Evolutionary conservation across 352 stramenopile species (phyloP).

Genomic region (Globisporangium polare): DNA sequence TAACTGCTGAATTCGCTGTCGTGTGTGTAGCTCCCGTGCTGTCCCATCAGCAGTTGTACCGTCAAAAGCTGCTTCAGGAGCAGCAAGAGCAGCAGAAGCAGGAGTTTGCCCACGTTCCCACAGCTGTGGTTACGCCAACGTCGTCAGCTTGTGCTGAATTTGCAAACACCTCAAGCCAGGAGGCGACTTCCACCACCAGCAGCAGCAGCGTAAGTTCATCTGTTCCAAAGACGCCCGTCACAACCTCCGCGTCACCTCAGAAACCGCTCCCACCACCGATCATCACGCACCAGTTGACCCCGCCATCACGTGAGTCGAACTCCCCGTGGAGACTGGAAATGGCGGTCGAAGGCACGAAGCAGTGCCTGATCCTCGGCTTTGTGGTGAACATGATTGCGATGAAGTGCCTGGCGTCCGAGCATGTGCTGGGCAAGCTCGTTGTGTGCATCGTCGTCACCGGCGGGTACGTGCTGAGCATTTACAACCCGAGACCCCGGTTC

Average conservation of each 20-base stretch:
- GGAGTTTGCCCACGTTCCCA: not conserved
- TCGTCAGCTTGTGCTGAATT: not conserved
- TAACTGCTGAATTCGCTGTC: not conserved
- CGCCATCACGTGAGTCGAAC: not conserved
- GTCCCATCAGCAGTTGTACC: conserved; percentile 77
- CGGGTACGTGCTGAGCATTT: conserved; percentile 48
- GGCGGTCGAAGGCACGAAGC: conserved; percentile 57
- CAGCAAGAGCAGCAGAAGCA: conserved; percentile 29
- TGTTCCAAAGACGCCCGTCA: not conserved
- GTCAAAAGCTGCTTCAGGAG: conserved; percentile 59
- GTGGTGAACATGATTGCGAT: conserved; percentile 76
- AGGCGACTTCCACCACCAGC: not conserved
- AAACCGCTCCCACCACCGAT: conserved; percentile 25
- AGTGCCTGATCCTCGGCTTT: conserved; percentile 72
- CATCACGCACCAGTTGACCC: conserved; percentile 8
- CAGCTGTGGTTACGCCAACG: conserved; percentile 14
- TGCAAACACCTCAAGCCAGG: not conserved
- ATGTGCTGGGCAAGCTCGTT: conserved; percentile 59
- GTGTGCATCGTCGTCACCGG: conserved; percentile 49
- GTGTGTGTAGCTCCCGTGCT: conserved; percentile 25
- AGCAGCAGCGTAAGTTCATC: not conserved
- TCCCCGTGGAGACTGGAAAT: conserved; percentile 55
- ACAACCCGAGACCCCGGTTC: conserved; percentile 32
- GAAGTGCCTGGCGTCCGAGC: conserved; percentile 56
- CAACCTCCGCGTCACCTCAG: conserved; percentile 1